phyloP scores from a whole-genome alignment of 441 rosid genomes.

The Arabidopsis lyrata region DNA sequence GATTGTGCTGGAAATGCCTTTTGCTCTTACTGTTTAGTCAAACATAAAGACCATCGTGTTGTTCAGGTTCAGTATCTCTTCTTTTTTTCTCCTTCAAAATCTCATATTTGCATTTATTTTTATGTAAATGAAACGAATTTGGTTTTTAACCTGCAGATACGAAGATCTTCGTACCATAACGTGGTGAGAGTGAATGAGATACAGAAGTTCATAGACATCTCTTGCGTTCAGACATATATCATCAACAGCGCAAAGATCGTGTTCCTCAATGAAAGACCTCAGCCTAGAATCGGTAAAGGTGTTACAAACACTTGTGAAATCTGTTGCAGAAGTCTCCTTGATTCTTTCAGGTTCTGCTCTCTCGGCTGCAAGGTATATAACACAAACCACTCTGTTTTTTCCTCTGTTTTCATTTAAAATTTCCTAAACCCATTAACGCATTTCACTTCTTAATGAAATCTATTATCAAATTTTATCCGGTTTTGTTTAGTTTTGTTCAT shows the following conservation, averaged over 20 bases:
- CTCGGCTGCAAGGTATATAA: constrained; percentile 90
- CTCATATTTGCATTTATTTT: not conserved
- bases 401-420: not conserved
- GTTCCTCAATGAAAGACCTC: constrained; percentile 85
- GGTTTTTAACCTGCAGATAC: constrained; percentile 55
- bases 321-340: constrained; percentile 81
- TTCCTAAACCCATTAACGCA: not conserved
- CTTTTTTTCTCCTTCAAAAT: too few relatives aligned
- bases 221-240: constrained; percentile 82
- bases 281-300: constrained; percentile 89
- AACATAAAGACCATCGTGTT: constrained; percentile 71
- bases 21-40: constrained; percentile 69
- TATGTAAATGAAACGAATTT: not conserved
- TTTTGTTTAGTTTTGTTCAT: not conserved
- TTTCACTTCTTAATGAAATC: not conserved
- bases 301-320: constrained; percentile 90
- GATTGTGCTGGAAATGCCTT: constrained; percentile 74
- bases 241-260: constrained; percentile 90
- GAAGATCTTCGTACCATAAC: constrained; percentile 91
- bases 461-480: not conserved
- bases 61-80: constrained; percentile 58
- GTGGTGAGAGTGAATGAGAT: constrained; percentile 89
- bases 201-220: constrained; percentile 72
- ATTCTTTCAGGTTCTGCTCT: constrained; percentile 91
- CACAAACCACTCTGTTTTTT: not conserved